These are phyloP conservation scores for Takashimella koratensis DNA, from an alignment of 1,284 basidiomycete genomes.

Conservation along the genomic window DNA sequence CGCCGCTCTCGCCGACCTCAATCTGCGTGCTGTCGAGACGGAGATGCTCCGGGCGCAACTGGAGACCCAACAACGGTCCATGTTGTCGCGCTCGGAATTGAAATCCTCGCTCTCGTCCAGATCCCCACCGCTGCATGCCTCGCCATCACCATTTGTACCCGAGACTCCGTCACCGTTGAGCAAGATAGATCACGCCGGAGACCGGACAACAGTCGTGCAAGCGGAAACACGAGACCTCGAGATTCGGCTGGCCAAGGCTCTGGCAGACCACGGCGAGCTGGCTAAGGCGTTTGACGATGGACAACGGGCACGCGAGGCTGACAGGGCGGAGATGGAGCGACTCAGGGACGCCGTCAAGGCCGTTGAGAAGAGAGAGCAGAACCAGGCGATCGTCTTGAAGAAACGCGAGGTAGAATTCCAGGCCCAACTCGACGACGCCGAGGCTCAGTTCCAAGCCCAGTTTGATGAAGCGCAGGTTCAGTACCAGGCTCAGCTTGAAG, in stretches of 20 bases:
- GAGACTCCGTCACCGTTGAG: background rate
- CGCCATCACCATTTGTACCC: background rate
- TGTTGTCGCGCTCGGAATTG: no score
- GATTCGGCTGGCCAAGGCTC: slow-evolving; percentile 31
- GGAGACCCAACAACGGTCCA: slow-evolving; percentile 4
- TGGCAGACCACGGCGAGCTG: slow-evolving; percentile 19
- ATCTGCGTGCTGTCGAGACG: slow-evolving; percentile 24
- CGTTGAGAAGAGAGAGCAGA: background rate
- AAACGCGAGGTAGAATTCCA: background rate
- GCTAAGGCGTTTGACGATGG: background rate
- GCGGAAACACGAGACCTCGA: slow-evolving; percentile 29
- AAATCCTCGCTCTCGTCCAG: background rate
- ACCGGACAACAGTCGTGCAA: slow-evolving; percentile 22
- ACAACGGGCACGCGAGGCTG: background rate
- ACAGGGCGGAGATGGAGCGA: background rate
- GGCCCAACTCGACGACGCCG: background rate
- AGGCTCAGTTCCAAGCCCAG: background rate
- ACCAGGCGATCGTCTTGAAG: background rate
- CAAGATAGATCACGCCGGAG: slow-evolving; percentile 7
- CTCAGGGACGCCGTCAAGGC: background rate
- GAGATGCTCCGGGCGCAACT: slow-evolving; percentile 24
- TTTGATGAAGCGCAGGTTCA: slow-evolving; percentile 12
- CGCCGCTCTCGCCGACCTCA: slow-evolving; percentile 25
- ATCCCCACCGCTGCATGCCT: no score
- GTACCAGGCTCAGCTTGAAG: background rate